Percentiles rank a stretch among this genome's conserved stretches.
phyloP scores from a whole-genome alignment of 371 early-diverging fungal species.

The Syncephalastrum monosporum region DNA sequence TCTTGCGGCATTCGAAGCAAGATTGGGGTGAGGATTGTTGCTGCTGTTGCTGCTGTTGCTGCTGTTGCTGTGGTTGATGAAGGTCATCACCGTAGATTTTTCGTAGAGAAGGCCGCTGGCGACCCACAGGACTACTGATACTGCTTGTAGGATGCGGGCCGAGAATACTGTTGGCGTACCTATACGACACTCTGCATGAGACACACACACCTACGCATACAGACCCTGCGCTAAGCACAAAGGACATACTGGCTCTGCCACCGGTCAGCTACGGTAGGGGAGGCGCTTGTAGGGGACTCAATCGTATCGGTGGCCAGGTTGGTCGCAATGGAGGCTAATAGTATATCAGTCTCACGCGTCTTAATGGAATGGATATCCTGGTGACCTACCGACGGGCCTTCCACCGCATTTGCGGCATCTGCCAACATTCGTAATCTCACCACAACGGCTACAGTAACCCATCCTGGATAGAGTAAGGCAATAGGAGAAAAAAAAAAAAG shows the following conservation, averaged over 20 bases:
- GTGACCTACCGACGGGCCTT: constrained; percentile 46
- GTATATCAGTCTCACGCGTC: background rate
- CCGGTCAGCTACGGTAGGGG: constrained; percentile 22
- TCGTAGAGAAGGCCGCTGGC: too few species aligned
- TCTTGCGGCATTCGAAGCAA: constrained; percentile 22
- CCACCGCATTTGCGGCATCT: constrained; percentile 60
- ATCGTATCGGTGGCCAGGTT: constrained; percentile 20
- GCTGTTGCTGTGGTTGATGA: too few species aligned
- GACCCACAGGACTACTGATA: too few species aligned
- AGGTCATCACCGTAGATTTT: too few species aligned
- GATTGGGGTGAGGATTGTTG: constrained; percentile 10
- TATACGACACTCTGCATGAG: constrained; percentile 2
- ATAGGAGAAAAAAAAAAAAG: constrained; percentile 8
- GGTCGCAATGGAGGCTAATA: constrained; percentile 44
- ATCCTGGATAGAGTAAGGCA: constrained; percentile 15
- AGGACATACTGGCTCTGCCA: constrained; percentile 45
- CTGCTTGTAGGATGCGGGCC: constrained; percentile 1
- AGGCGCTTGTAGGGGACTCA: too few species aligned
- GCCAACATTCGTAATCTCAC: constrained; percentile 48
- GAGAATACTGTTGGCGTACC: constrained; percentile 44
- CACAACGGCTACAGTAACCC: constrained; percentile 62
- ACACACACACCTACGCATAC: background rate
- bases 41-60: background rate
- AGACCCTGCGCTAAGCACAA: background rate
- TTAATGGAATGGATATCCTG: background rate